Conservation (phyloP, 1,139 yeast species). For the Chernovozyma aurita region DNA sequence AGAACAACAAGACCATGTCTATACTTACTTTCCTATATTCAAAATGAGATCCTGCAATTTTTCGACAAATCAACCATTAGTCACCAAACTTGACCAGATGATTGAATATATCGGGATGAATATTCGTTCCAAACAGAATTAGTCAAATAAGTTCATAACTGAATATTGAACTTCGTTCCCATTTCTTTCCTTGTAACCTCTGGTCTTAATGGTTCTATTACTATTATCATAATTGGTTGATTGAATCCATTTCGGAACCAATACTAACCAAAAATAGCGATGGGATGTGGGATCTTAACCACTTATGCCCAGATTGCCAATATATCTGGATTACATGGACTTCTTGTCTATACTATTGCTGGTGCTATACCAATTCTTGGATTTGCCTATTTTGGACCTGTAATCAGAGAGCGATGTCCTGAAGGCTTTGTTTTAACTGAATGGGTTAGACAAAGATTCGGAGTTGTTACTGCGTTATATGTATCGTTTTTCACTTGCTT, state of each 20-base stretch:
- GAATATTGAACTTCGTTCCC: too few species aligned
- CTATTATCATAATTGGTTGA: too few species aligned
- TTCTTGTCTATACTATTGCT: slow-evolving; percentile 73
- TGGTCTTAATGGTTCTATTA: too few species aligned
- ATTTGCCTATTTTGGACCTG: slow-evolving; percentile 80
- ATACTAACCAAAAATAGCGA: slow-evolving; percentile 43
- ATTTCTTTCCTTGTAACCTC: neutral
- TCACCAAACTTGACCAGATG: too few species aligned
- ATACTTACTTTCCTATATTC: too few species aligned
- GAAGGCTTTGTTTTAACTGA: slow-evolving; percentile 92
- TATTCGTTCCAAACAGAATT: too few species aligned
- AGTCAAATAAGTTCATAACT: too few species aligned
- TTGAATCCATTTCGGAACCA: too few species aligned
- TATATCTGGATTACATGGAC: slow-evolving; percentile 81
- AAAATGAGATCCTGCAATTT: too few species aligned
- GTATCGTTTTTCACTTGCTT: slow-evolving; percentile 78
- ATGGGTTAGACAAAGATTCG: slow-evolving; percentile 85
- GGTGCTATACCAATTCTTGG: slow-evolving; percentile 82
- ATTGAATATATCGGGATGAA: too few species aligned
- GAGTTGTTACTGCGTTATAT: slow-evolving; percentile 66
- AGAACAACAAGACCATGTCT: too few species aligned
- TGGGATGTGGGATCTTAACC: slow-evolving; percentile 87
- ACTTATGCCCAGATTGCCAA: slow-evolving; percentile 88
- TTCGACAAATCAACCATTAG: too few species aligned
- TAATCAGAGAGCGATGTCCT: slow-evolving; percentile 75